Conservation (phyloP, 148 eudicot species). For the Camellia granthamiana region DNA sequence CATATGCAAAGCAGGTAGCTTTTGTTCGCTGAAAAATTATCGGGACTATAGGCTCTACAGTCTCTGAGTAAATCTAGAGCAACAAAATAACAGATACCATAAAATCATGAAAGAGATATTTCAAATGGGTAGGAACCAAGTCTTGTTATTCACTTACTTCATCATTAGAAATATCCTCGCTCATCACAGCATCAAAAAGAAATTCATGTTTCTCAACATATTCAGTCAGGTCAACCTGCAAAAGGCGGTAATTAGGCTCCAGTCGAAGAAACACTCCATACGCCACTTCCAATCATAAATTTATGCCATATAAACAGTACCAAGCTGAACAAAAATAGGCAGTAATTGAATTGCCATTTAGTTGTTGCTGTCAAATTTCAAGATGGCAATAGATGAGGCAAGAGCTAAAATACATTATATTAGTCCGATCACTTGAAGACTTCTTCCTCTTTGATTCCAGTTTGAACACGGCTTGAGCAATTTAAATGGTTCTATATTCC, state of each 20-base stretch:
- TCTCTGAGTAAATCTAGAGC: conserved; percentile 61
- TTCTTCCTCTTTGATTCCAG: neutral
- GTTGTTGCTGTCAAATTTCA: neutral
- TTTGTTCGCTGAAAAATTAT: conserved; percentile 71
- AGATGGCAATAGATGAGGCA: too few relatives aligned
- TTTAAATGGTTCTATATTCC: neutral
- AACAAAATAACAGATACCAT: conserved; percentile 8
- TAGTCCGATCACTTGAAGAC: neutral
- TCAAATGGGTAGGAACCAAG: conserved; percentile 11
- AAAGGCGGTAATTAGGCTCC: conserved; percentile 18
- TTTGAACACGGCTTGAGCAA: neutral
- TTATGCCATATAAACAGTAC: neutral
- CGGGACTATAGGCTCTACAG: conserved; percentile 76
- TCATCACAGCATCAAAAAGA: conserved; percentile 72
- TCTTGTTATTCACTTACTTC: conserved; percentile 38
- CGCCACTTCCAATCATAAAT: neutral
- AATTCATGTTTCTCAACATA: conserved; percentile 80
- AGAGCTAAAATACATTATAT: too few relatives aligned
- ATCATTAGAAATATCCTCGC: conserved; percentile 64
- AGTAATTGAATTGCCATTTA: neutral
- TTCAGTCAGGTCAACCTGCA: conserved; percentile 78
- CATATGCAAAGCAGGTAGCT: conserved; percentile 92
- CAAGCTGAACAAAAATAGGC: neutral
- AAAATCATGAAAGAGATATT: conserved; percentile 6
- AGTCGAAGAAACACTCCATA: neutral